phyloP scores from a whole-genome alignment of 768 basidiomycete genomes.

The Trametes cinnabarina region DNA sequence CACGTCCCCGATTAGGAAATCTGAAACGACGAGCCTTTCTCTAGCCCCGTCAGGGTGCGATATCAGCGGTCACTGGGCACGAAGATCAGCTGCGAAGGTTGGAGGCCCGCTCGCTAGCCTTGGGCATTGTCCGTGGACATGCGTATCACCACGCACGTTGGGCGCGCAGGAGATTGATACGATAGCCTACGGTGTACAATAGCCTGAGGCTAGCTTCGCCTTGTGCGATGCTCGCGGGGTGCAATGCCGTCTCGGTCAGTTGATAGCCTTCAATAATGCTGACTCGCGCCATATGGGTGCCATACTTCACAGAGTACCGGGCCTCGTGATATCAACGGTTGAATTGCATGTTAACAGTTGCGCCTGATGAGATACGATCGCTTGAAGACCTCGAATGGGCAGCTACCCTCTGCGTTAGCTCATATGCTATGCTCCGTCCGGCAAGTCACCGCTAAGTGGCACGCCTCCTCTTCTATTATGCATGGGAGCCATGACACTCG shows the following conservation, averaged over 20 bases:
- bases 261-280: neutral
- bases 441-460: neutral
- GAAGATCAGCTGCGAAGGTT: neutral
- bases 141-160: conserved; percentile 8
- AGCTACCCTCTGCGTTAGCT: neutral
- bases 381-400: neutral
- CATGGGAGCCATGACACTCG: no score
- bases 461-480: no score
- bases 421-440: neutral
- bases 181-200: neutral
- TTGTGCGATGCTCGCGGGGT: neutral
- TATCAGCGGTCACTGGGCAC: neutral
- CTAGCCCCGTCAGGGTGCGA: neutral
- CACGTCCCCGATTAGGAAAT: no score
- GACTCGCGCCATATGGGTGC: neutral
- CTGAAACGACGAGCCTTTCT: neutral
- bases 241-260: neutral
- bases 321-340: neutral
- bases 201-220: neutral
- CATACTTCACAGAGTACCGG: neutral
- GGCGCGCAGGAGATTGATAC: neutral
- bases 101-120: neutral
- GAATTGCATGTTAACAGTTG: neutral
- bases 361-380: neutral
- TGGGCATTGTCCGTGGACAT: neutral